Percentiles rank a stretch among this genome's conserved stretches.
phyloP scores from a whole-genome alignment of 2,329 filamentous ascomycete species.

The Ambrosiella beaveri region DNA sequence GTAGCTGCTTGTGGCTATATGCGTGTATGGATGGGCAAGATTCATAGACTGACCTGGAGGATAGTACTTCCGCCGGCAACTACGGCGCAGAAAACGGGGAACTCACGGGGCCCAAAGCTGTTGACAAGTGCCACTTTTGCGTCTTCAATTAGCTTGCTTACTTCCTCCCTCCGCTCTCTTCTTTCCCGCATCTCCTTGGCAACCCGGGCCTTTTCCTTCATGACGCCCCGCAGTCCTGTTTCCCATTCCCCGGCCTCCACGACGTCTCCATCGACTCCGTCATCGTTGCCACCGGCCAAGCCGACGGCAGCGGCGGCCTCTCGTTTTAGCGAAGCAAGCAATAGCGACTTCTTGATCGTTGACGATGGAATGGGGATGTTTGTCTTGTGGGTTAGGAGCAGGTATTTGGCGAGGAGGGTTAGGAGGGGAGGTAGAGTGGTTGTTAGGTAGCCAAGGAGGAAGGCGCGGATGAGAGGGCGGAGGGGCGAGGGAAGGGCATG shows the following conservation, averaged over 20 bases:
- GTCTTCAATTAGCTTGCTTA: constrained; percentile 2
- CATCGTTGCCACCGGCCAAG: not conserved
- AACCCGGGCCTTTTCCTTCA: not conserved
- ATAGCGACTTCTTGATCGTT: not conserved
- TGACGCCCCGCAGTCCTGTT: not conserved
- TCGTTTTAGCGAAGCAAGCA: not conserved
- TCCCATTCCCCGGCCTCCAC: not conserved
- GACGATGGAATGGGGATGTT: no score
- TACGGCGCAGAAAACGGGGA: constrained; percentile 44
- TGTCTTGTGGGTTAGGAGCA: no score
- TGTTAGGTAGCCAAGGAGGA: constrained; percentile 42
- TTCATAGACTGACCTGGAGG: constrained; percentile 29
- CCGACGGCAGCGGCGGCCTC: not conserved
- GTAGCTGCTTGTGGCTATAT: not conserved
- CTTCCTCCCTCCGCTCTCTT: not conserved
- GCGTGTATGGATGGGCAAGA: not conserved
- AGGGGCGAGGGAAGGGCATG: constrained; percentile 30
- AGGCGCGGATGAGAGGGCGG: constrained; percentile 40
- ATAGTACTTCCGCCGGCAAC: constrained; percentile 43
- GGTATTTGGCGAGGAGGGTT: constrained; percentile 33
- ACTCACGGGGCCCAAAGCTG: constrained; percentile 37
- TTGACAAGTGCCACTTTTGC: constrained; percentile 26
- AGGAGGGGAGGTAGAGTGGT: constrained; percentile 21
- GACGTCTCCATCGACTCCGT: not conserved
- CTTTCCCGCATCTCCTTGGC: not conserved